Base-by-base conservation (phyloP, 2,329 filamentous ascomycete species). In the Biscogniauxia mediterranea region DNA sequence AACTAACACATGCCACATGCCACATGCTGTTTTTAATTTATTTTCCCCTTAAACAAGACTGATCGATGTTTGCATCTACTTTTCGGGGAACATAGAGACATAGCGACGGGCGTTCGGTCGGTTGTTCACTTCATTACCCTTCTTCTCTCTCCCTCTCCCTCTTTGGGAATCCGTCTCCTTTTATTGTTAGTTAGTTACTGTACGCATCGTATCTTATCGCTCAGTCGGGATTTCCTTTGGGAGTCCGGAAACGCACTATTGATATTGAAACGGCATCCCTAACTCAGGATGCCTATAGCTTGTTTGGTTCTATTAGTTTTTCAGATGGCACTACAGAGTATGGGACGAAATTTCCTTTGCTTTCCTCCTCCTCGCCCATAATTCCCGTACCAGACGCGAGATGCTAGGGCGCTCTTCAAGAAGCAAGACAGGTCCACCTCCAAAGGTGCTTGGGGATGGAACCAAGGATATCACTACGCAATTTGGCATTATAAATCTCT, bases 21-120 rank as follows among this genome's bases (percentile, higher is more conserved):
- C 5, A 23, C 5, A 3, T 23, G 23, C 23, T 32, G 11, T 9
- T 32, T 32, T 32, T 32, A 8, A 28, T 28, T 28, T 9, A 4
- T 32, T 6, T 32, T 32, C 11, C 7, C 28, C 7, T 32, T 32
- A 32, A 8, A 28, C 28, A 42, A 54, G 26, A 56, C 28, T 54
- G 56, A 57, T 52, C 51, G 51, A 25, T 21, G 56, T 20, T 28
- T 53, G 50, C 54, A 57, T 60, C 26, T 52, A 15, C 28, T 55
- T n/a, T 55, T n/a, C 61, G 53, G 38, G 20, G 32, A n/a, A n/a
- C n/a, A n/a, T n/a, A n/a, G 46, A 28, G 55, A 52, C 54, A 66
- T 64, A 64, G 62, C 64, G 60, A 62, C 32, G 58, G 64, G 64
- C 64, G 64, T 66, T 64, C 26, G 62, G 54, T 23, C 19, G 56